A percentile compares a stretch with the other conserved stretches of the same genome.
These are phyloP conservation scores for Cladophialophora psammophila DNA, from an alignment of 2,329 filamentous ascomycete genomes.

Conservation along the genomic window DNA sequence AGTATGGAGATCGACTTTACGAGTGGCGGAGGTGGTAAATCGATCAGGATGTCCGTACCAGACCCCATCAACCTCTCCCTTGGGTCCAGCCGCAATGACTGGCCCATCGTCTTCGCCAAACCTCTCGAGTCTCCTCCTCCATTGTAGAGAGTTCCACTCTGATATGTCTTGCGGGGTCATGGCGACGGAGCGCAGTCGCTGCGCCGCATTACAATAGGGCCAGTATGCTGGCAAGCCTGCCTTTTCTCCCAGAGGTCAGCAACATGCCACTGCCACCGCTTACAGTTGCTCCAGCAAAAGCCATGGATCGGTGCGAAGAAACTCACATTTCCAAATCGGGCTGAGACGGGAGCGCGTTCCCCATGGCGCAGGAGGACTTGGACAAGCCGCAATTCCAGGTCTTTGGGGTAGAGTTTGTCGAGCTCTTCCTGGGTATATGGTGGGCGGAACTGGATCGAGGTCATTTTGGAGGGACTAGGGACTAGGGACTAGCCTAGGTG, in stretches of 20 bases:
- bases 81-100: conserved; percentile 70
- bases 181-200: conserved; percentile 71
- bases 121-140: conserved; percentile 78
- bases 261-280: neutral
- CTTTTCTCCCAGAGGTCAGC: conserved; percentile 42
- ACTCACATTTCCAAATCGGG: conserved; percentile 80
- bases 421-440: conserved; percentile 86
- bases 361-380: conserved; percentile 71
- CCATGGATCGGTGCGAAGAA: no score
- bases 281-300: no score
- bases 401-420: conserved; percentile 77
- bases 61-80: conserved; percentile 76
- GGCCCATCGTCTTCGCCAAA: conserved; percentile 77
- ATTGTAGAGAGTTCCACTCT: conserved; percentile 66
- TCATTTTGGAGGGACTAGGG: conserved; percentile 64
- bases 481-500: conserved; percentile 11
- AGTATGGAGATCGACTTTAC: neutral
- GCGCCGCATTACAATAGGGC: conserved; percentile 87
- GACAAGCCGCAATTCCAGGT: conserved; percentile 83
- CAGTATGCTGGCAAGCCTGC: conserved; percentile 67
- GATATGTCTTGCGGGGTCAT: conserved; percentile 61
- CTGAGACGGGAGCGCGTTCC: conserved; percentile 81
- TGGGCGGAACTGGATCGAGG: conserved; percentile 74
- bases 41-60: conserved; percentile 62
- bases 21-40: neutral